Evolutionary conservation across 768 basidiomycete species (phyloP).

Genomic region (Trametes coccinea): DNA sequence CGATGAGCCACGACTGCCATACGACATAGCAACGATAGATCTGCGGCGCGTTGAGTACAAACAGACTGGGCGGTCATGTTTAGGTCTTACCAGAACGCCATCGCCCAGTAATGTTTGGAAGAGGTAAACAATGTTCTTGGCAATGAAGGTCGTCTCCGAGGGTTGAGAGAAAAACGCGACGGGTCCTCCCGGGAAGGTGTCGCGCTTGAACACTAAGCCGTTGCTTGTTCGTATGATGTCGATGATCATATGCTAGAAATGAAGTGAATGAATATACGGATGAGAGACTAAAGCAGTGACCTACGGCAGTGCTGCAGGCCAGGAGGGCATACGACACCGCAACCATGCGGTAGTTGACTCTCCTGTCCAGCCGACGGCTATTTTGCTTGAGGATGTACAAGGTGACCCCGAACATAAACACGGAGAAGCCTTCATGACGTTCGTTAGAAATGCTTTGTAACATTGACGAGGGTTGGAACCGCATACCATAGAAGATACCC

Average conservation of each 20-base stretch:
- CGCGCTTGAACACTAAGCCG: conserved; percentile 30
- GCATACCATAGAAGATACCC: conserved; percentile 28
- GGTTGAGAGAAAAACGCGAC: conserved; percentile 29
- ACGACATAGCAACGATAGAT: conserved; percentile 33
- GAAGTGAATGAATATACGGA: neutral
- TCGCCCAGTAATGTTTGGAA: conserved; percentile 35
- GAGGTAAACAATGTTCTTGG: conserved; percentile 29
- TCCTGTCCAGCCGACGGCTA: neutral
- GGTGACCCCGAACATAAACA: conserved; percentile 36
- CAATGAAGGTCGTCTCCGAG: conserved; percentile 33
- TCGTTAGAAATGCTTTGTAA: neutral
- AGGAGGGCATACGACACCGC: conserved; percentile 29
- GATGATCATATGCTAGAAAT: conserved; percentile 7
- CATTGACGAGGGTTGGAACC: neutral
- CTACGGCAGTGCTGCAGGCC: conserved; percentile 33
- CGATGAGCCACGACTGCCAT: conserved; percentile 28
- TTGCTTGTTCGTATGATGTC: conserved; percentile 6
- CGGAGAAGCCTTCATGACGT: conserved; percentile 32
- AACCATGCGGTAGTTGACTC: conserved; percentile 11
- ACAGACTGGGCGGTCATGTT: neutral
- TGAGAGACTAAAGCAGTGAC: neutral
- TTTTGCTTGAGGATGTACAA: conserved; percentile 28
- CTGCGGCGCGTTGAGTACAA: conserved; percentile 4
- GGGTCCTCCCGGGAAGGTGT: conserved; percentile 25
- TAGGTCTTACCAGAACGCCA: conserved; percentile 28